A percentile compares a stretch with the other conserved stretches of the same genome.
These are phyloP conservation scores for Thozetella sp. DNA, from an alignment of 495 filamentous ascomycete genomes.

Conservation along the genomic window DNA sequence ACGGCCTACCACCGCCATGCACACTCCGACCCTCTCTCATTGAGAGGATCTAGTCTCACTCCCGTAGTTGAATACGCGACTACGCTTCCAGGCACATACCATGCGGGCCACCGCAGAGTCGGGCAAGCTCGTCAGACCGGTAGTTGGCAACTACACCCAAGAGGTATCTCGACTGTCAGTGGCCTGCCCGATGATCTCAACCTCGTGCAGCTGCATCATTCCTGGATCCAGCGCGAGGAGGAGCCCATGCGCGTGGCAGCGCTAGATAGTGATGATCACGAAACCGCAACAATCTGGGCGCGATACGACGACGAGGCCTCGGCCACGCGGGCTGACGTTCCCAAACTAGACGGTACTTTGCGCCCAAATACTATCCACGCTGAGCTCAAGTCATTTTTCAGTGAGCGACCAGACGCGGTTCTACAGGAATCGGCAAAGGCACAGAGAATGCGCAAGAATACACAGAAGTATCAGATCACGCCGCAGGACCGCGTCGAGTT, in stretches of 20 bases:
- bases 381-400: not conserved
- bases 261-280: not conserved
- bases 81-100: too few species aligned
- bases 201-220: too few species aligned
- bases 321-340: not conserved
- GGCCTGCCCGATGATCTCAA: too few species aligned
- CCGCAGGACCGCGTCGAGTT: not conserved
- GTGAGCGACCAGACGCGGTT: not conserved
- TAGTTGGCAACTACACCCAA: too few species aligned
- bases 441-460: not conserved
- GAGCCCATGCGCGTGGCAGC: not conserved
- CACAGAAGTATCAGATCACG: not conserved
- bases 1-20: not conserved
- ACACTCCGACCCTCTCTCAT: not conserved
- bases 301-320: not conserved
- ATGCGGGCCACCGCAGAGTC: too few species aligned
- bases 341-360: not conserved
- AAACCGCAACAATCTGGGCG: not conserved
- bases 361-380: not conserved
- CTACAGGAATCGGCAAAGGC: not conserved
- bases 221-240: too few species aligned
- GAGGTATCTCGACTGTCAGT: too few species aligned
- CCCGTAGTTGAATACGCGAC: not conserved
- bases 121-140: too few species aligned
- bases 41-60: not conserved